Percentiles rank a stretch among this genome's conserved stretches.
These are phyloP conservation scores for Brachypodium distachyon DNA, from an alignment of 202 grass and related monocot genomes.

Conservation along the genomic window DNA sequence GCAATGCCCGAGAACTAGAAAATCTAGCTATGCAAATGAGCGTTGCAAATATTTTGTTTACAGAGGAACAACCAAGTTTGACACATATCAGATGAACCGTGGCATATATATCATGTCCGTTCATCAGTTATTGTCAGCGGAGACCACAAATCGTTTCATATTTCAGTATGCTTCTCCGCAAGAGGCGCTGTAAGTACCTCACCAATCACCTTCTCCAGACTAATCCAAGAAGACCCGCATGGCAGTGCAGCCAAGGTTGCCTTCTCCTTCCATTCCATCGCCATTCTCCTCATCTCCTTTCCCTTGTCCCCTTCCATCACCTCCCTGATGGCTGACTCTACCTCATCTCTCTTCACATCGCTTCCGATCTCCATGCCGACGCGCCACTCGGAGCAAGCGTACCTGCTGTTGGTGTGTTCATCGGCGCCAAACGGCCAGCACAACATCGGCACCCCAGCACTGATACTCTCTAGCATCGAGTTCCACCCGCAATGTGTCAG, in stretches of 20 bases:
- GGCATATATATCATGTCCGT: too few relatives aligned
- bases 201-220: conserved; percentile 9
- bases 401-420: conserved; percentile 41
- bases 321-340: conserved; percentile 26
- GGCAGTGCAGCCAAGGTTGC: neutral
- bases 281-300: conserved; percentile 23
- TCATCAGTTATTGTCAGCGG: too few relatives aligned
- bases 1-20: too few relatives aligned
- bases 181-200: too few relatives aligned
- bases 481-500: too few relatives aligned
- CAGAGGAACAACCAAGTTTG: too few relatives aligned
- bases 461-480: conserved; percentile 38
- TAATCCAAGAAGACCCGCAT: neutral
- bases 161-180: too few relatives aligned
- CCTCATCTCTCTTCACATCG: conserved; percentile 23
- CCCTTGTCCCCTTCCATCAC: conserved; percentile 38
- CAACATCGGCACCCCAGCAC: conserved; percentile 32
- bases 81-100: too few relatives aligned
- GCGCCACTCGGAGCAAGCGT: conserved; percentile 29
- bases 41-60: too few relatives aligned
- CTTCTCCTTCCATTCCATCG: conserved; percentile 35
- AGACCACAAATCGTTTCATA: too few relatives aligned
- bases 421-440: conserved; percentile 37
- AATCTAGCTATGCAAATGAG: too few relatives aligned
- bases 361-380: conserved; percentile 36